Evolutionary conservation across 768 basidiomycete genomes (phyloP), one percentile per base, ranked within the genome.

Genomic region (Paxillus involutus): DNA sequence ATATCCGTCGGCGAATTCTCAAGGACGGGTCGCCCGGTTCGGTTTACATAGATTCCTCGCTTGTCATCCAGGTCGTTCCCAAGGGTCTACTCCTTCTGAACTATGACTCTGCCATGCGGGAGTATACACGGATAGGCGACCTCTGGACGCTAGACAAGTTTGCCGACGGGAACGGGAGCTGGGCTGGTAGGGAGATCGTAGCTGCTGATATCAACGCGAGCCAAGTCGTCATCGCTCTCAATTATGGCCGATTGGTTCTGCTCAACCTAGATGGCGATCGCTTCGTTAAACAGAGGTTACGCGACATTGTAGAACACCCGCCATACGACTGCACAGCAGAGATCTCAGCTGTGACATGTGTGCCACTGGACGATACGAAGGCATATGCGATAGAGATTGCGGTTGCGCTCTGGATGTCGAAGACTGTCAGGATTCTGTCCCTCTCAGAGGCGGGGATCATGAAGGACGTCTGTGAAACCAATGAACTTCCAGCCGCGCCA

Each of bases 401-500:
- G 0, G 83, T 88, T n/a, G 82, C 85, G 0, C 89, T 89, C 60
- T 96, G 94, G 92, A 79, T 78, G 19, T 79, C 80, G 3, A 87
- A 86, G 59, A 61, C 68, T 8, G 77, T 94, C 39, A 77, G 84
- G 60, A 70, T 94, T 33, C 73, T 89, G 49, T 63, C 66, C 5
- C 58, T 79, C 37, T 62, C 66, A n/a, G 55, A 44, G 11, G 30
- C 7, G 13, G 46, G 52, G 5, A 52, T 35, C 16, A 55, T 71
- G 45, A 61, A 52, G 36, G 63, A 63, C 16, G 52, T 69, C 32
- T 65, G 71, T 43, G 52, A 52, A 48, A 69, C 69, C 5, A 46
- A 40, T 14, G 30, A 46, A 16, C 61, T 88, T 70, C 59, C 75
- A 69, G 62, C 74, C 72, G 62, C 77, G 71, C 73, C 75, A 12